Conservation (phyloP, 495 filamentous ascomycete species). For the Penicillium fimorum region DNA sequence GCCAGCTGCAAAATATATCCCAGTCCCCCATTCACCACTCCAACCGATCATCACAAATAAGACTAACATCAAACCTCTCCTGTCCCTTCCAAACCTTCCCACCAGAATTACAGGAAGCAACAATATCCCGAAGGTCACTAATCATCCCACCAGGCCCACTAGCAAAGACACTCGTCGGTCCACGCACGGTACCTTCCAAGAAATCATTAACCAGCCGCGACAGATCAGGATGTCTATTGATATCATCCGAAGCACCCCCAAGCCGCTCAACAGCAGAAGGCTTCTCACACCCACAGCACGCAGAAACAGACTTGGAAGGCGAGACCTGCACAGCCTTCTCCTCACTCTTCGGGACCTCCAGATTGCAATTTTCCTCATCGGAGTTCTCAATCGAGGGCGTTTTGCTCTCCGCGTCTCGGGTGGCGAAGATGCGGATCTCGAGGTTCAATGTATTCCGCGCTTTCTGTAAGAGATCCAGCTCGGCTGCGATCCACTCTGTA, state of each 20-base stretch:
- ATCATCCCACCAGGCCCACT: slow-evolving; percentile 64
- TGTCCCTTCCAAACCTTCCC: slow-evolving; percentile 54
- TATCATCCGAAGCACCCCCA: slow-evolving; percentile 12
- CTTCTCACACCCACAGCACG: slow-evolving; percentile 13
- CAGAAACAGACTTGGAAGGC: slow-evolving; percentile 5
- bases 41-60: slow-evolving; percentile 54
- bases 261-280: slow-evolving; percentile 12
- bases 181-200: slow-evolving; percentile 27
- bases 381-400: slow-evolving; percentile 7
- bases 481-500: slow-evolving; percentile 53
- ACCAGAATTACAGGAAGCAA: slow-evolving; percentile 52
- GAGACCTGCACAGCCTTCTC: slow-evolving; percentile 14
- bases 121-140: slow-evolving; percentile 50
- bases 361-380: slow-evolving; percentile 7
- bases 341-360: slow-evolving; percentile 1
- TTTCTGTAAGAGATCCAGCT: slow-evolving; percentile 49
- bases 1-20: not conserved
- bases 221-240: slow-evolving; percentile 32
- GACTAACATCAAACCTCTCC: slow-evolving; percentile 52
- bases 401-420: slow-evolving; percentile 31
- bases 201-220: slow-evolving; percentile 29
- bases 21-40: slow-evolving; percentile 20
- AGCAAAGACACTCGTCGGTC: slow-evolving; percentile 55
- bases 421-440: slow-evolving; percentile 56
- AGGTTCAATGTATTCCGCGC: slow-evolving; percentile 38